Evolutionary conservation across 176 grass and related monocot genomes (phyloP), one percentile per base, ranked within the genome.

Genomic region (Guadua angustifolia): DNA sequence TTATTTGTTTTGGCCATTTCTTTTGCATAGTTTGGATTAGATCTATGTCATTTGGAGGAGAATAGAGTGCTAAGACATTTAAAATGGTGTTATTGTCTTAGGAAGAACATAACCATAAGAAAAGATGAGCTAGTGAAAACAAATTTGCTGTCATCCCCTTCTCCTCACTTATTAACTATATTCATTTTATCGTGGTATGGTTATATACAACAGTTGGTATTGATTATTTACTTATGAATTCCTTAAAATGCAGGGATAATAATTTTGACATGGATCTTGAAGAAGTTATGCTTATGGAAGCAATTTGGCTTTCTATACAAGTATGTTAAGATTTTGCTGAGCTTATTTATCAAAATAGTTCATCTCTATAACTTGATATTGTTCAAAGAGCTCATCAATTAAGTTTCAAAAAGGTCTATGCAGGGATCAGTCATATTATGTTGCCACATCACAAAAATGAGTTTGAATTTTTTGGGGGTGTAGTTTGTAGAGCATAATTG

Each of bases 251-350:
- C 88, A 98, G 95, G 85, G 84, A 89, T 36, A 90, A 73, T 61
- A 89, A 95, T 75, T 94, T 92, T 62, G 92, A 93, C 53, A 81
- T 98, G 84, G 95, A 98, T 75, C 89, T 93, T 73, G 95, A 98
- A 81, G 93, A 98, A 84, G 93, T 95, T 79, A 95, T 95, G 92
- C 81, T 98, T 88, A 91, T 95, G 91, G 87, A 98, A 88, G 95
- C 95, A 82, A 91, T 98, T 84, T 95, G 95, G 95, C 93, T 94
- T 73, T 98, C 95, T 64, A 36, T 98, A 65, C 92, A 93, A 86
- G 95, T 97, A 73, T 42, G 73, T 90, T n/a, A 79, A 51, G 11
- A 60, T 90, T 46, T 86, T 86, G 14, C 4, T 61, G 9, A 62
- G 25, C 57, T 11, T 26, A 39, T 19, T 47, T 66, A 33, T 61